Conservation (phyloP, 495 filamentous ascomycete genomes). For the Thermochaetoides thermophila region DNA sequence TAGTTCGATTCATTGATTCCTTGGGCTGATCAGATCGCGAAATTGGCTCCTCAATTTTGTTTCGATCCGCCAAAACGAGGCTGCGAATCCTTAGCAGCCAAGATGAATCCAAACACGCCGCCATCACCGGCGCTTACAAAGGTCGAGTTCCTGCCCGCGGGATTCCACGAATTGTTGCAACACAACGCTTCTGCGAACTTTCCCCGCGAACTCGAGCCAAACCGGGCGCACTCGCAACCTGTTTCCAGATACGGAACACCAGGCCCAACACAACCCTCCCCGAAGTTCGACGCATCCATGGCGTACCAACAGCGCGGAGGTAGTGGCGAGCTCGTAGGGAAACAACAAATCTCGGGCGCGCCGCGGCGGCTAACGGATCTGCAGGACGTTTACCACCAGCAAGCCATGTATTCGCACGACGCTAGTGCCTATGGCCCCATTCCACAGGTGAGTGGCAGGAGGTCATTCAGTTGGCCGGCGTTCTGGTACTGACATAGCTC, state of each 20-base stretch:
- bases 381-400: slow-evolving; percentile 21
- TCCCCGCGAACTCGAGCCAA: slow-evolving; percentile 15
- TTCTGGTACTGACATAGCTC: not conserved
- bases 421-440: slow-evolving; percentile 18
- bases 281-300: slow-evolving; percentile 7
- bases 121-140: slow-evolving; percentile 29
- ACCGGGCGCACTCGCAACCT: slow-evolving; percentile 25
- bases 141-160: slow-evolving; percentile 25
- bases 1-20: no score
- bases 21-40: no score
- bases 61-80: no score
- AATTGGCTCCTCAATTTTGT: no score
- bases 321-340: slow-evolving; percentile 10
- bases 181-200: slow-evolving; percentile 29
- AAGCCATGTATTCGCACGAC: slow-evolving; percentile 22
- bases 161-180: slow-evolving; percentile 33
- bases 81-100: not conserved
- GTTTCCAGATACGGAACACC: slow-evolving; percentile 30
- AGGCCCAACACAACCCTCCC: slow-evolving; percentile 12
- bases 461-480: no score
- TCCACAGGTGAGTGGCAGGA: slow-evolving; percentile 20
- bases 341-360: not conserved
- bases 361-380: slow-evolving; percentile 5
- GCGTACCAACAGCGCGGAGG: slow-evolving; percentile 18
- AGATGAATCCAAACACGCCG: slow-evolving; percentile 23